These are phyloP conservation scores for Lentinula guzmanii DNA, from an alignment of 768 basidiomycete genomes.

Conservation along the genomic window DNA sequence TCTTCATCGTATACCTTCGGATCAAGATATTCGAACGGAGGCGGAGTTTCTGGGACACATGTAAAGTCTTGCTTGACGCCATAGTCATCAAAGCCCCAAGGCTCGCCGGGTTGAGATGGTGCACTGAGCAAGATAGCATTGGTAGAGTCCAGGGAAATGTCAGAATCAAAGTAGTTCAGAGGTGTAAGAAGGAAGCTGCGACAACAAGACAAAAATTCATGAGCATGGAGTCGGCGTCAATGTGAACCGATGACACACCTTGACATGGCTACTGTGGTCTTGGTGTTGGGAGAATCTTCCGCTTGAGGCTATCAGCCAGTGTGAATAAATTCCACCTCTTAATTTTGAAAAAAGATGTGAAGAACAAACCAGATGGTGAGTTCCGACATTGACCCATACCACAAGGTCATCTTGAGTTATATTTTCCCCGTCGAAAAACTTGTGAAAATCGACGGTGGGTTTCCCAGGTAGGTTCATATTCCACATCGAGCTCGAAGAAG, in stretches of 20 bases:
- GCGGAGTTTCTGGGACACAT: conserved; percentile 30
- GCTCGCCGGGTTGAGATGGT: conserved; percentile 29
- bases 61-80: conserved; percentile 37
- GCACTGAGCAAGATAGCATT: conserved; percentile 45
- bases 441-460: conserved; percentile 53
- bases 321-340: not conserved
- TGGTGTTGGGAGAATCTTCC: conserved; percentile 59
- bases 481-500: conserved; percentile 51
- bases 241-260: conserved; percentile 26
- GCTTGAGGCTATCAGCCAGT: conserved; percentile 40
- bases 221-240: not conserved
- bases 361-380: conserved; percentile 47
- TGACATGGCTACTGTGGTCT: conserved; percentile 49
- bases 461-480: conserved; percentile 55
- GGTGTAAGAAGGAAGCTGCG: conserved; percentile 52
- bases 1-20: conserved; percentile 26
- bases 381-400: conserved; percentile 62
- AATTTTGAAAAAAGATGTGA: not conserved
- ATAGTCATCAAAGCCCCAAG: conserved; percentile 44
- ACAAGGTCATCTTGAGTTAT: conserved; percentile 62
- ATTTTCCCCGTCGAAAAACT: conserved; percentile 60
- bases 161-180: conserved; percentile 60
- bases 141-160: conserved; percentile 51
- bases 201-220: not conserved
- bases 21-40: conserved; percentile 32